A percentile compares a stretch with the other conserved stretches of the same genome.
Evolutionary conservation across 176 grass and related monocot species (phyloP).

Genomic region (Miscanthus lutarioriparius): DNA sequence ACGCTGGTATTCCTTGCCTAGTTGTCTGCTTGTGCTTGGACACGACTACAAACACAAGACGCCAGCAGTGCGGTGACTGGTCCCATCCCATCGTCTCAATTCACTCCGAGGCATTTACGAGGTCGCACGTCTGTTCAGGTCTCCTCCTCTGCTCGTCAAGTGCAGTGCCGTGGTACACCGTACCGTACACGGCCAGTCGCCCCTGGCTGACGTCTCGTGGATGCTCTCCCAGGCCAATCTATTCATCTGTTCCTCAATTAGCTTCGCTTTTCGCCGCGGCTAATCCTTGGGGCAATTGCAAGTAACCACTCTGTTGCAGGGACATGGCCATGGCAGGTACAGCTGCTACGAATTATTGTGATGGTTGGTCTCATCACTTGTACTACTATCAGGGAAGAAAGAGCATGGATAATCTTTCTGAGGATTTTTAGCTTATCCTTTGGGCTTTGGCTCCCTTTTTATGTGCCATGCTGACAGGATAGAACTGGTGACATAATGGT

Average conservation of each 20-base stretch:
- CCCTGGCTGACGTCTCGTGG: background rate
- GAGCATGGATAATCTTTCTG: background rate
- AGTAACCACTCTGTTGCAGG: background rate
- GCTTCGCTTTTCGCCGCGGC: background rate
- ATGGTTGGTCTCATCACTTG: background rate
- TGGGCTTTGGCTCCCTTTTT: background rate
- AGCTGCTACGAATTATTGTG: background rate
- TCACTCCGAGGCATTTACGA: background rate
- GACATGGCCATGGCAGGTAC: background rate
- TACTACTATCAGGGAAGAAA: background rate
- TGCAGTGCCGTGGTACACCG: background rate
- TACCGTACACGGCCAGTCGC: background rate
- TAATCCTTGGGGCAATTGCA: background rate
- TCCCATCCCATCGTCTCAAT: background rate
- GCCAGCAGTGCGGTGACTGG: background rate
- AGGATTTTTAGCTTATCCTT: constrained; percentile 29
- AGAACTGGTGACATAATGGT: no score
- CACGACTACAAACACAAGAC: no score
- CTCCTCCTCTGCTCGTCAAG: background rate
- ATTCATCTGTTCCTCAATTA: background rate
- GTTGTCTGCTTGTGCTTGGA: no score
- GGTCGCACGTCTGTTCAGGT: background rate
- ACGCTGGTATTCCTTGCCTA: no score
- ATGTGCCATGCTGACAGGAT: background rate
- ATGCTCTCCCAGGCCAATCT: background rate